Base-by-base conservation (phyloP, 1,284 basidiomycete species). In the Schizopora paradoxa region DNA sequence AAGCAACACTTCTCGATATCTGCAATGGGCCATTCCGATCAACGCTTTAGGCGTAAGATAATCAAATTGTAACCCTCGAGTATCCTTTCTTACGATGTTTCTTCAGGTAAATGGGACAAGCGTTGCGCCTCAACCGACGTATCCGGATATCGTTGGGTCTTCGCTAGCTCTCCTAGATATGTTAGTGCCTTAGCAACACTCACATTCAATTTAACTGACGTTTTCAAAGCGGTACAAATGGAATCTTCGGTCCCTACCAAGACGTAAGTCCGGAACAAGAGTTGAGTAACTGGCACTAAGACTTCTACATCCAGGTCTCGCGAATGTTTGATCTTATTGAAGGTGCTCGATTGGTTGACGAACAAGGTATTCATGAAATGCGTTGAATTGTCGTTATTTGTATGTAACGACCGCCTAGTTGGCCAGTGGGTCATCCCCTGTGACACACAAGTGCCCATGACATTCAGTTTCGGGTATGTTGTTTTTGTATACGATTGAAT, bases 351-450 rank as follows among this genome's bases (percentile, higher is more conserved):
- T 72, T 91, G 33, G 84, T 92, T 22, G 77, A 82, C 52, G 53
- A 64, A 10, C 31, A 47, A 19, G 60, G 73, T 76, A 55, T 51
- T 71, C 58, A 29, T 39, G 34, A 22, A 38, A 32, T 18, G 42
- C 5, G 32, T n/a, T 7, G 14, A n/a, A 29, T 10, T 40, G 45
- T 38, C 16, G 19, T 32, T 33, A 11, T 39, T 41, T 39, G 32
- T 37, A 34, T 51, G 19, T 52, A 22, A 23, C 27, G 37, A 23
- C 23, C 5, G 16, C 23, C 27, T 43, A 76, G 79, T 56, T 41
- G 91, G 91, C 1, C 82, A 82, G 61, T 94, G 88, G 86, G 87
- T 77, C 6, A 68, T 91, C 3, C 91, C 91, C 3, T 94, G 91
- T 57, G 72, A 82, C 51, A 85, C 82, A 1, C 65, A 69, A 6